phyloP scores from a whole-genome alignment of 805 yeast species.

The Pichia californica region DNA sequence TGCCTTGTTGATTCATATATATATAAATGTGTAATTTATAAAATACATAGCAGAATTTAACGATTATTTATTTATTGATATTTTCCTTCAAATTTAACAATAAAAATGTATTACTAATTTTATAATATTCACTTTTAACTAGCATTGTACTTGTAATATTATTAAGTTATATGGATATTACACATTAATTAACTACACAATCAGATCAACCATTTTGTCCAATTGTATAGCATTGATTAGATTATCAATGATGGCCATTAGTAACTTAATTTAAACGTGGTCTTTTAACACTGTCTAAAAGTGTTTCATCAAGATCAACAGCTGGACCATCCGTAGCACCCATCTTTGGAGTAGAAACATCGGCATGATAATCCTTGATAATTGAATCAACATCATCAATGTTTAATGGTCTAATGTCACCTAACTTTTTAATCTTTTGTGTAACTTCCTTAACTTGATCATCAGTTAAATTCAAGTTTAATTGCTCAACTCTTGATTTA shows the following conservation, averaged over 20 bases:
- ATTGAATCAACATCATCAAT: slow-evolving; percentile 97
- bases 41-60: not conserved
- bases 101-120: too few species aligned
- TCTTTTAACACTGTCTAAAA: slow-evolving; percentile 28
- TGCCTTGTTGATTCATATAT: not conserved
- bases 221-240: too few species aligned
- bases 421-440: slow-evolving; percentile 83
- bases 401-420: slow-evolving; percentile 89
- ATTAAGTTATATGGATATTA: too few species aligned
- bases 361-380: slow-evolving; percentile 88
- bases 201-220: too few species aligned
- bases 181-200: too few species aligned
- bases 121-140: too few species aligned
- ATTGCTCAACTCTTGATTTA: slow-evolving; percentile 95
- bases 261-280: slow-evolving; percentile 29
- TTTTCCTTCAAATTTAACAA: too few species aligned
- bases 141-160: too few species aligned
- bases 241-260: too few species aligned
- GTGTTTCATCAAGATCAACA: slow-evolving; percentile 24
- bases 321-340: slow-evolving; percentile 28
- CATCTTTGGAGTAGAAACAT: slow-evolving; percentile 49
- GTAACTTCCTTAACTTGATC: slow-evolving; percentile 95
- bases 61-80: slow-evolving; percentile 4
- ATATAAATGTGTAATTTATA: not conserved
- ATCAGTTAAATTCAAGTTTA: slow-evolving; percentile 83